Evolutionary conservation across 1,139 yeast genomes (phyloP), one percentile per base, ranked within the genome.

Genomic region (Eremothecium cymbalariae): DNA sequence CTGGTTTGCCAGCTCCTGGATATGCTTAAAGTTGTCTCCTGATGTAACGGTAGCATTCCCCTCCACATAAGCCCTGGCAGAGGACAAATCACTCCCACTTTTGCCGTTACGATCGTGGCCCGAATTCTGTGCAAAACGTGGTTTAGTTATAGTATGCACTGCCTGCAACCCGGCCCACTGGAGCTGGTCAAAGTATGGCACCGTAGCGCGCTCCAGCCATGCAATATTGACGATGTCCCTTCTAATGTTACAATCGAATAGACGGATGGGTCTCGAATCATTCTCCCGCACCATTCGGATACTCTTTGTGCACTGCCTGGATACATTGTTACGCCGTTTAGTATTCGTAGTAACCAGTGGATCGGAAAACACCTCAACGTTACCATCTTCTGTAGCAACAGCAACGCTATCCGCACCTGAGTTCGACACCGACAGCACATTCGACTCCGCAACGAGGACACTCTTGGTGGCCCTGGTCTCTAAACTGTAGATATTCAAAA

Each of bases 141-240:
- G 53, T 52, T 74, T 73, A 1, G 77, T 40, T 5, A 58, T 50
- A 7, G 56, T 45, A 18, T 59, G 59, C 4, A 41, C 38, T n/a
- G 39, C 37, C 4, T 46, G 34, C 12, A 60, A 15, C 16, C 65
- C 71, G 28, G 60, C 67, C 81, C 88, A 77, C 38, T 62, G 61
- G 16, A 77, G 46, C 4, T 68, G 62, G 37, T 81, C 88, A 51
- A 82, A 79, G 35, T 68, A 70, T 11, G 90, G 79, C 11, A 74
- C 60, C 14, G 70, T 67, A 6, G 81, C 80, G 43, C 72, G 74
- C 55, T 85, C 94, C 33, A 80, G 60, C 94, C 95, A 86, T 1
- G 77, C 61, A 18, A 77, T 55, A 12, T 65, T 58, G 18, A 84
- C 43, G 11, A 59, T 45, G 30, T 63, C 67, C 31, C 62, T 59